A percentile compares a stretch with the other conserved stretches of the same genome.
Conservation (phyloP, 2,329 filamentous ascomycete species). For the Eutypa lata region DNA sequence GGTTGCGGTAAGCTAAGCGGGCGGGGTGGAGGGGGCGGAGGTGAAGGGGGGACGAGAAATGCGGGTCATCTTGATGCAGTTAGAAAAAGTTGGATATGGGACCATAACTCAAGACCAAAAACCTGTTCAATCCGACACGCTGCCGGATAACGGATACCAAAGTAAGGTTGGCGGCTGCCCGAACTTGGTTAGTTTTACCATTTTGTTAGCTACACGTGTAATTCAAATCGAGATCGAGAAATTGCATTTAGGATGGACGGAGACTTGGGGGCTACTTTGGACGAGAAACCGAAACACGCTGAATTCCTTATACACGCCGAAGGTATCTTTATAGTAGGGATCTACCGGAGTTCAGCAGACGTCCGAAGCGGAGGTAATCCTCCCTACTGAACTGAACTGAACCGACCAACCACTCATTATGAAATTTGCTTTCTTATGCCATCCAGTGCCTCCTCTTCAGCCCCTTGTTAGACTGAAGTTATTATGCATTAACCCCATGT, state of each 20-base stretch:
- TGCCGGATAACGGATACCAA: neutral
- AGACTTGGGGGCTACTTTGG: constrained; percentile 15
- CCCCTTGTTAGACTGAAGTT: too few relatives aligned
- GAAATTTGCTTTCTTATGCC: too few relatives aligned
- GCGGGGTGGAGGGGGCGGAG: neutral
- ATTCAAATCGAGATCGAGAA: constrained; percentile 8
- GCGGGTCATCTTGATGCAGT: neutral
- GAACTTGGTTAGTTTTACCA: neutral
- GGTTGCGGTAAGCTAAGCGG: neutral
- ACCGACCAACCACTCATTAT: too few relatives aligned
- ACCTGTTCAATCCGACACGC: neutral
- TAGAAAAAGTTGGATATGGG: neutral
- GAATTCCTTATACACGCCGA: neutral
- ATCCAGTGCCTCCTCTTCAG: too few relatives aligned
- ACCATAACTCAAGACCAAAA: neutral
- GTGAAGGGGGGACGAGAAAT: neutral
- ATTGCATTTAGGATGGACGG: constrained; percentile 8
- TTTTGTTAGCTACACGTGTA: neutral
- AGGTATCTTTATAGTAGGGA: neutral
- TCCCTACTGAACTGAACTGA: too few relatives aligned
- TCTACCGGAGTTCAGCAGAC: neutral
- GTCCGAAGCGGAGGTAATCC: too few relatives aligned
- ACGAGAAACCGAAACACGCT: constrained; percentile 15
- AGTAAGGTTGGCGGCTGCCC: neutral
- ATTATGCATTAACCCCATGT: too few relatives aligned